phyloP scores from a whole-genome alignment of 78 protist genomes.

The Paratrimastix pyriformis region DNA sequence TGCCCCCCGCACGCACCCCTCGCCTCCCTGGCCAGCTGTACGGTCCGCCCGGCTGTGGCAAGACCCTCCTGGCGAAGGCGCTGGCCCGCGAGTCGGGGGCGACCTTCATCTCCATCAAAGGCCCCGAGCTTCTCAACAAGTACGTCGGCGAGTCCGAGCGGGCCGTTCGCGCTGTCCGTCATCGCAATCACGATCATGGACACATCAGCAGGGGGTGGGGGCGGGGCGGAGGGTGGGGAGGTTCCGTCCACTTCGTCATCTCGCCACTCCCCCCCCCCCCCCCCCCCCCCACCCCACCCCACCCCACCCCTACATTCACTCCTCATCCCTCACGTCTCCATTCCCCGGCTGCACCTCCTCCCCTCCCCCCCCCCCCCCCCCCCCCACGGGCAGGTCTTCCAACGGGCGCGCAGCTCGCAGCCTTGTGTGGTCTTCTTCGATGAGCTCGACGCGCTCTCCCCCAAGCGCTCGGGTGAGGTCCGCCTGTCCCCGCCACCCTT shows the following conservation, averaged over 20 bases:
- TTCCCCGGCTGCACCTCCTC: no score
- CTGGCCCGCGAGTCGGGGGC: constrained; percentile 10
- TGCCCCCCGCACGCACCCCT: background rate
- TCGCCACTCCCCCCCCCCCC: no score
- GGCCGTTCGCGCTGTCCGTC: constrained; percentile 85
- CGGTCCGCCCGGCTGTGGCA: constrained; percentile 99
- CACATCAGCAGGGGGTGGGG: no score
- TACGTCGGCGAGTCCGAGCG: constrained; percentile 98
- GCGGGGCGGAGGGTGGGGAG: no score
- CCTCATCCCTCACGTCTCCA: no score
- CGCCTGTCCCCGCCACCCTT: no score
- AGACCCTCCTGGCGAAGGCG: constrained; percentile 76
- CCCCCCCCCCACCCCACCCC: no score
- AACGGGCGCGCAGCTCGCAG: constrained; percentile 67
- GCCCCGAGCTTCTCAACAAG: constrained; percentile 96
- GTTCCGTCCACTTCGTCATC: no score
- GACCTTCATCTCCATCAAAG: constrained; percentile 48
- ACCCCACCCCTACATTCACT: no score
- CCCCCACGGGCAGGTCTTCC: no score
- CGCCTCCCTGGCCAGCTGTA: constrained; percentile 55
- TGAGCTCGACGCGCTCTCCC: constrained; percentile 94
- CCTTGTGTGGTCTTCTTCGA: constrained; percentile 98
- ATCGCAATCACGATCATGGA: no score
- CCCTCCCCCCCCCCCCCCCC: no score
- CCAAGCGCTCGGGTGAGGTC: constrained; percentile 38